A percentile compares a stretch with the other conserved stretches of the same genome.
phyloP scores from a whole-genome alignment of 192 early-diverging fungal species.

The Jimgerdemannia flammicorona region DNA sequence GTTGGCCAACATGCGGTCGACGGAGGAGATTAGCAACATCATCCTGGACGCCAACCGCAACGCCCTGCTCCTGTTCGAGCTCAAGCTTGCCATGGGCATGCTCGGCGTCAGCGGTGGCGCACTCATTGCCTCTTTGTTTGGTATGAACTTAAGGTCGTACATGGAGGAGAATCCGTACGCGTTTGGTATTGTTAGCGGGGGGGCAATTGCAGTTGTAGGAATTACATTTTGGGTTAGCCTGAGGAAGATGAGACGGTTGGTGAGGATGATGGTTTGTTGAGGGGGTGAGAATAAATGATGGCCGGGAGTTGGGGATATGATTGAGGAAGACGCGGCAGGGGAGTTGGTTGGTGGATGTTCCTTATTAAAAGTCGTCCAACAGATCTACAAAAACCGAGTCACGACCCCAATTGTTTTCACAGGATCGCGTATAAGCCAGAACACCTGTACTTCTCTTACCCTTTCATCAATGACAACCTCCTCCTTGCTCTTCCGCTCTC shows the following conservation, averaged over 20 bases:
- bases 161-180: slow-evolving; percentile 67
- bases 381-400: too few species aligned
- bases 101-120: slow-evolving; percentile 67
- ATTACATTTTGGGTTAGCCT: neutral
- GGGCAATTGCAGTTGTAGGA: slow-evolving; percentile 34
- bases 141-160: slow-evolving; percentile 84
- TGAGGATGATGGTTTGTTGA: neutral
- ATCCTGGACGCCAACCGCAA: slow-evolving; percentile 85
- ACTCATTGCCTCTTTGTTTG: slow-evolving; percentile 74
- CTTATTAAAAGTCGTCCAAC: too few species aligned
- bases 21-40: slow-evolving; percentile 83
- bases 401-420: too few species aligned
- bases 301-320: too few species aligned
- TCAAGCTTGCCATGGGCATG: slow-evolving; percentile 76
- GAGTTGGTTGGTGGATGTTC: too few species aligned
- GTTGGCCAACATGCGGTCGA: slow-evolving; percentile 67
- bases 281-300: too few species aligned
- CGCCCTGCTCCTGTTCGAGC: slow-evolving; percentile 79
- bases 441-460: too few species aligned
- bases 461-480: too few species aligned
- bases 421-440: too few species aligned
- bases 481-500: neutral
- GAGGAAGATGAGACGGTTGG: neutral
- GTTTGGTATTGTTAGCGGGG: slow-evolving; percentile 58
- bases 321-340: too few species aligned